Base-by-base conservation (phyloP, 2,329 filamentous ascomycete species). In the Aspergillus niger region DNA sequence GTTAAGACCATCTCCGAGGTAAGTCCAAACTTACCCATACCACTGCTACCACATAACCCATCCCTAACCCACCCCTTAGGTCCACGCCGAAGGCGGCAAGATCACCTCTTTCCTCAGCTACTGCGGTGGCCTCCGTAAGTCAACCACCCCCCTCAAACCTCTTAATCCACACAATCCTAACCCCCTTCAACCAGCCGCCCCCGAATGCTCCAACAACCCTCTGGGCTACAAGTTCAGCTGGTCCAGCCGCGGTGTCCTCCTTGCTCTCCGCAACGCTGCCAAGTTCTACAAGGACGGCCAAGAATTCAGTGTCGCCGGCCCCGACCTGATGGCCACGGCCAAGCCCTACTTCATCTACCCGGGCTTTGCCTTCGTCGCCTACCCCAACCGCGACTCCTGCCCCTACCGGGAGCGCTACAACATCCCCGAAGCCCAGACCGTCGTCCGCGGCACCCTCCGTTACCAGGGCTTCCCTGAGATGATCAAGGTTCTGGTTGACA, bases 281-380 rank as follows among this genome's bases (percentile, higher is more conserved):
- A 92, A 85, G 69, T 93, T 87, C 82, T 94, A 88, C 79, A 81
- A 92, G 77, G 89, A 91, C 67, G 92, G 92, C 71, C 85, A 93
- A 81, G 78, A 90, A 65, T 85, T 90, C 68, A 83, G 88, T 59
- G 83, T 92, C 32, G 78, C 80, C 6, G 84, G 85, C 32, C 77
- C 81, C 17, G 90, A 93, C 44, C 84, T 97, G 63, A 98, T 97
- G 94, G 88, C 81, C 63, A 86, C 85, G 53, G 92, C 93, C 43
- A 94, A 96, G 84, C 91, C 92, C 53, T 97, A 96, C 85, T 87
- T 85, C 79, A 95, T 94, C 82, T 96, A 92, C 82, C 90, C 91
- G 38, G 91, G 91, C 61, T 97, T 88, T 76, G 89, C 90, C 55
- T 94, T 96, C 70, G 92, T 97, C 68, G 92, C 90, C 44, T 98